Evolutionary conservation across 1,284 basidiomycete species (phyloP).

Genomic region (Pseudozyma tsukubaensis): DNA sequence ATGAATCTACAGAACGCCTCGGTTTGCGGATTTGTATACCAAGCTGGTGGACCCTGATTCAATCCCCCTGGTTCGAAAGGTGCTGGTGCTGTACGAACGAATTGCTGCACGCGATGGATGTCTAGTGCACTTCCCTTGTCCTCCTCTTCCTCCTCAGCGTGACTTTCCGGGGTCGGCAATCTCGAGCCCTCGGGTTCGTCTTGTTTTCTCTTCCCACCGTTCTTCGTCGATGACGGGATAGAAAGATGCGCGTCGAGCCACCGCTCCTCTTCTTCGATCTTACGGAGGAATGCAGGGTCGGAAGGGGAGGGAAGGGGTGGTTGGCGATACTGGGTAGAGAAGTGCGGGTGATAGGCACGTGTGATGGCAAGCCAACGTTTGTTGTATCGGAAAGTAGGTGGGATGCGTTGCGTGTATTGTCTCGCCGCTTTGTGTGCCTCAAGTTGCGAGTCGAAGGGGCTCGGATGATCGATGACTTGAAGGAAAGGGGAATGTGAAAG

Average conservation of each 20-base stretch:
- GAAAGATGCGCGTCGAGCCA: conserved; percentile 75
- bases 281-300: conserved; percentile 70
- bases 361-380: conserved; percentile 91
- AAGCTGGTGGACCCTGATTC: conserved; percentile 70
- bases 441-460: conserved; percentile 35
- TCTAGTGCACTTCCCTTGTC: conserved; percentile 23
- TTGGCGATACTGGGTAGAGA: conserved; percentile 73
- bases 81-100: conserved; percentile 69
- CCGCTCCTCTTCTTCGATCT: conserved; percentile 69
- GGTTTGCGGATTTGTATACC: conserved; percentile 91
- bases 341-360: conserved; percentile 83
- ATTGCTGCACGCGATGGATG: conserved; percentile 47
- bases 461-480: conserved; percentile 46
- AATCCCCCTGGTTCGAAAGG: conserved; percentile 70
- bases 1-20: conserved; percentile 84
- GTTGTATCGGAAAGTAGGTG: conserved; percentile 75
- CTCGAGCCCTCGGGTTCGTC: conserved; percentile 54
- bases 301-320: conserved; percentile 76
- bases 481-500: conserved; percentile 83
- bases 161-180: background rate
- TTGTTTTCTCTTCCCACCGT: conserved; percentile 68
- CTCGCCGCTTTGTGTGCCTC: conserved; percentile 22
- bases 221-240: conserved; percentile 72
- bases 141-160: background rate
- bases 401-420: conserved; percentile 28